Conservation (phyloP, 257 asterid genomes). For the Verbena officinalis region DNA sequence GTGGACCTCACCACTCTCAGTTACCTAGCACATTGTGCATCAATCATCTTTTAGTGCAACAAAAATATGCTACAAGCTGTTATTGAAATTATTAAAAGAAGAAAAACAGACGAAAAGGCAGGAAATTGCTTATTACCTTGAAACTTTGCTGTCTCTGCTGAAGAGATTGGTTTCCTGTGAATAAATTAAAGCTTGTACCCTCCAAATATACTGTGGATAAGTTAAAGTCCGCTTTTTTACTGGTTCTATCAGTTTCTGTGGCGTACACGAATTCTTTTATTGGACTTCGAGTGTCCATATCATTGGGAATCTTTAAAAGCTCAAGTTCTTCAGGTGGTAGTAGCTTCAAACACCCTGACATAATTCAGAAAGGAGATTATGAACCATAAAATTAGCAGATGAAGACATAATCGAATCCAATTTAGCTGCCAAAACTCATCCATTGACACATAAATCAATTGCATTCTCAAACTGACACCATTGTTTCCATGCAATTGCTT, state of each 20-base stretch:
- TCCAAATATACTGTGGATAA: conserved; percentile 44
- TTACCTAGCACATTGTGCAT: conserved; percentile 52
- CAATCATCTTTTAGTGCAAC: conserved; percentile 3
- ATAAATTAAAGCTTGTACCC: conserved; percentile 69
- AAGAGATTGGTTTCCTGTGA: conserved; percentile 95
- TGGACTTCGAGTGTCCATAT: conserved; percentile 43
- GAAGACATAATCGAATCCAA: conserved; percentile 8
- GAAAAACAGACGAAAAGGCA: not conserved
- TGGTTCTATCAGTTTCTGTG: conserved; percentile 42
- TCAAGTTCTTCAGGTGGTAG: conserved; percentile 83
- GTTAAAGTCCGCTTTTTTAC: conserved; percentile 42
- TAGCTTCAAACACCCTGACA: conserved; percentile 82
- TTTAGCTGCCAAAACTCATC: not conserved
- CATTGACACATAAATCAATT: not conserved
- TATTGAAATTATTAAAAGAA: not conserved
- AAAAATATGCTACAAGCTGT: not conserved
- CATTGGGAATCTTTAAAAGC: conserved; percentile 65
- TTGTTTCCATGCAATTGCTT: conserved; percentile 7
- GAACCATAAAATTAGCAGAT: conserved; percentile 3
- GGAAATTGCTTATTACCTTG: conserved; percentile 53
- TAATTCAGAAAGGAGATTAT: conserved; percentile 19
- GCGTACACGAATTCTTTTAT: conserved; percentile 59
- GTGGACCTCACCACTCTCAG: conserved; percentile 54
- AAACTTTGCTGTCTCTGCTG: conserved; percentile 77
- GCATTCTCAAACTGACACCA: conserved; percentile 16